A percentile compares a stretch with the other conserved stretches of the same genome.
phyloP scores from a whole-genome alignment of 805 yeast species.

The Brettanomyces bruxellensis region DNA sequence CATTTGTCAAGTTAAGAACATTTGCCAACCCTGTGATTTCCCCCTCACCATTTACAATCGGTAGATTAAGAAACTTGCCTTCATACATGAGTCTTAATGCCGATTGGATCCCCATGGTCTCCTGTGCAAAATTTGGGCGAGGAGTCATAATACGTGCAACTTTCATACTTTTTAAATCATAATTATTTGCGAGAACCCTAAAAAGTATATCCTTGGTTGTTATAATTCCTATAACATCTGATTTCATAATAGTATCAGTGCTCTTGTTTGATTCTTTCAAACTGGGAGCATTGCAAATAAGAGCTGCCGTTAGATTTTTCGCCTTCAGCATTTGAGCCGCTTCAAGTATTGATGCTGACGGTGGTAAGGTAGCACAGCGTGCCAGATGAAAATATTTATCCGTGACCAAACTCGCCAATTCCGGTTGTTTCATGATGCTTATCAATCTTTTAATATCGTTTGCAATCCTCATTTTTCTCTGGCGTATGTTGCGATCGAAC shows the following conservation, averaged over 20 bases:
- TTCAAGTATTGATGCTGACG: constrained; percentile 26
- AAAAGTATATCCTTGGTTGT: constrained; percentile 38
- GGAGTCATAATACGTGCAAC: constrained; percentile 37
- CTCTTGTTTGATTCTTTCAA: neutral
- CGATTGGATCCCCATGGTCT: constrained; percentile 29
- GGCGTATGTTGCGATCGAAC: constrained; percentile 18
- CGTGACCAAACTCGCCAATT: constrained; percentile 21
- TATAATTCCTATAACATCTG: constrained; percentile 33
- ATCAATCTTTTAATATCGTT: constrained; percentile 28
- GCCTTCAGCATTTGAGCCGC: constrained; percentile 33
- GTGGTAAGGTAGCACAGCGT: constrained; percentile 27
- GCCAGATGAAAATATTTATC: constrained; percentile 18
- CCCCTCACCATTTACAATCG: constrained; percentile 25
- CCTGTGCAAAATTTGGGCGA: constrained; percentile 36
- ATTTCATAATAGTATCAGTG: neutral
- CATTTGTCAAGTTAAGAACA: constrained; percentile 34
- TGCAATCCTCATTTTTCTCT: constrained; percentile 20
- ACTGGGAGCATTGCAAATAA: constrained; percentile 20
- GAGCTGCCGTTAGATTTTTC: constrained; percentile 31
- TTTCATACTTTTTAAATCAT: constrained; percentile 28
- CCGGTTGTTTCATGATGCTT: constrained; percentile 34
- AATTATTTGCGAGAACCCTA: constrained; percentile 29
- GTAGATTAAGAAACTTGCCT: constrained; percentile 36
- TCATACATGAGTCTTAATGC: constrained; percentile 39
- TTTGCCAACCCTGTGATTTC: constrained; percentile 33